Conservation (phyloP, 192 early-diverging fungal genomes). For the Rhizophagus clarus region DNA sequence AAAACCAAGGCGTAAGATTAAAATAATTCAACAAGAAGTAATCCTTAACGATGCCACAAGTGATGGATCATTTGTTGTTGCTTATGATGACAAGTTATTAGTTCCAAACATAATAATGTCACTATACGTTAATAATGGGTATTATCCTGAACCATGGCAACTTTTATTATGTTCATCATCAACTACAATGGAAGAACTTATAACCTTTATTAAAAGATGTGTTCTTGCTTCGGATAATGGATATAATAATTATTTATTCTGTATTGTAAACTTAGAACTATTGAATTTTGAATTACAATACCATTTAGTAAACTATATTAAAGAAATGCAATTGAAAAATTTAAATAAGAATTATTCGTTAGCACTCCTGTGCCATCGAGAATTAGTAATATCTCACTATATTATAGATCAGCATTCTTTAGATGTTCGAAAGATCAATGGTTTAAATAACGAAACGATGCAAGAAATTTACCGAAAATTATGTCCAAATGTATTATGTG, state of each 20-base stretch:
- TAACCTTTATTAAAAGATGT: slow-evolving; percentile 23
- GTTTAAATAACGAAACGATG: neutral
- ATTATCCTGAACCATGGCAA: slow-evolving; percentile 29
- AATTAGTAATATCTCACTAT: slow-evolving; percentile 15
- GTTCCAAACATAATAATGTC: slow-evolving; percentile 33
- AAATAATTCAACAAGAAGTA: neutral
- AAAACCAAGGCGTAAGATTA: neutral
- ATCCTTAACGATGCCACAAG: slow-evolving; percentile 1
- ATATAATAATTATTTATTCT: slow-evolving; percentile 29
- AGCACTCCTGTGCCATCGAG: slow-evolving; percentile 17
- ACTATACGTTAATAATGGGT: slow-evolving; percentile 24
- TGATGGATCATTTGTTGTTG: slow-evolving; percentile 19
- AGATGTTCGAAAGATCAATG: neutral
- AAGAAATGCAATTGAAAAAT: neutral
- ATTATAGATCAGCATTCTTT: slow-evolving; percentile 32
- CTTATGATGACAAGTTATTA: slow-evolving; percentile 13
- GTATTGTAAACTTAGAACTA: slow-evolving; percentile 31
- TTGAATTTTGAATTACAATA: slow-evolving; percentile 32
- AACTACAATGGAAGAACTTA: slow-evolving; percentile 34
- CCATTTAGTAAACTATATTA: slow-evolving; percentile 29
- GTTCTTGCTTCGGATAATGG: slow-evolving; percentile 20
- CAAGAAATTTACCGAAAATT: slow-evolving; percentile 8
- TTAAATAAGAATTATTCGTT: neutral
- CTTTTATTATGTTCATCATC: slow-evolving; percentile 30
- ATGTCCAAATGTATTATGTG: slow-evolving; percentile 24